Conservation (phyloP, 208 protist genomes). For the Blechomonas ayalai region DNA sequence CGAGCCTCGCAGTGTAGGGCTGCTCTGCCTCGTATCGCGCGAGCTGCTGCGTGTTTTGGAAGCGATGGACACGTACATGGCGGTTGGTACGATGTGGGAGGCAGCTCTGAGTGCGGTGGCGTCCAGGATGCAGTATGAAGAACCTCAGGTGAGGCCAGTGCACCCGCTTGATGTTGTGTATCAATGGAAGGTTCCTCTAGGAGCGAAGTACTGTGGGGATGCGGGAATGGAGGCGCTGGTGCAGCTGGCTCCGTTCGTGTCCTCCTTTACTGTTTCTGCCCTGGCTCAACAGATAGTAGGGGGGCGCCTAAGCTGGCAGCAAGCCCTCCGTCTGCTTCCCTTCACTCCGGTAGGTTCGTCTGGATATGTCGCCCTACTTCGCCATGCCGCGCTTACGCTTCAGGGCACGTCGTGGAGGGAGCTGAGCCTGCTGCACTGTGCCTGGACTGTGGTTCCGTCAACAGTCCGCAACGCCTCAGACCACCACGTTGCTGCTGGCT, state of each 20-base stretch:
- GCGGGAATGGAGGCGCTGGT: conserved; percentile 19
- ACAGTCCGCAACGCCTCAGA: no score
- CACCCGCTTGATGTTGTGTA: conserved; percentile 1
- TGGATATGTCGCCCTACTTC: conserved; percentile 46
- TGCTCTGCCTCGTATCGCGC: conserved; percentile 36
- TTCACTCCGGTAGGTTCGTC: conserved; percentile 41
- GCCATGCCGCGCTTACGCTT: conserved; percentile 35
- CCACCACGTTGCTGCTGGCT: not conserved
- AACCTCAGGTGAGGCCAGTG: no score
- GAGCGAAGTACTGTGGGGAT: not conserved
- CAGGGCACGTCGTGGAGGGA: no score
- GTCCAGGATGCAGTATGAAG: conserved; percentile 1
- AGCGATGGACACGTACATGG: conserved; percentile 6
- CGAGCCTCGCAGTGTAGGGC: conserved; percentile 13
- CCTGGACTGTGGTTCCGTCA: no score
- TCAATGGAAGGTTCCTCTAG: not conserved
- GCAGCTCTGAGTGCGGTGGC: conserved; percentile 29
- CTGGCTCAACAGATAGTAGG: conserved; percentile 16
- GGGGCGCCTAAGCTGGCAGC: not conserved
- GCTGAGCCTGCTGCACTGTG: no score
- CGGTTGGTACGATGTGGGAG: conserved; percentile 29
- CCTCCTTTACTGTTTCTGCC: conserved; percentile 28
- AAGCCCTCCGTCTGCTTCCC: conserved; percentile 26
- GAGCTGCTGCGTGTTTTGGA: conserved; percentile 40
- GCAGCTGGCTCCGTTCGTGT: conserved; percentile 33